Evolutionary conservation across 306 rosid species (phyloP), one percentile per base, ranked within the genome.

Genomic region (Glycine tomentella): DNA sequence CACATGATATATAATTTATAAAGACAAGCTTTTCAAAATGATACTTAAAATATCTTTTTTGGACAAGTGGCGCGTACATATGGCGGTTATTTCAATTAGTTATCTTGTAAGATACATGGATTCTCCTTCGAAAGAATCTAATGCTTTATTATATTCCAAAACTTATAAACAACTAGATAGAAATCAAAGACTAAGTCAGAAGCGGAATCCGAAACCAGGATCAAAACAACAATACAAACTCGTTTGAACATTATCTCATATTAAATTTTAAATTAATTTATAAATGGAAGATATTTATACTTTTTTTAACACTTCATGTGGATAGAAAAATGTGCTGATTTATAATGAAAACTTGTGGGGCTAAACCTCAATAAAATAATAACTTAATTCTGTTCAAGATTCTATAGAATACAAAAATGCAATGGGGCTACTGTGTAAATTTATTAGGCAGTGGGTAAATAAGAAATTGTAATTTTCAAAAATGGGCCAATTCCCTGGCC

Each of bases 271-370:
- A 62, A 17, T 64, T 83, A 46, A 46, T 64, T 53, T 4, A 61
- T 33, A 15, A 62, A 51, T 61, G 46, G 49, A 61, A 70, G 67
- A 34, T 72, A 65, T 65, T 65, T 65, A 7, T 65, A 65, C n/a
- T n/a, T n/a, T n/a, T n/a, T n/a, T n/a, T 48, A 79, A 73, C 61
- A 48, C 46, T 16, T 64, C 74, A 51, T 31, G 33, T 80, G 74
- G 72, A 34, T 36, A 33, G 31, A 34, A 74, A 58, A 79, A 16
- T 34, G 9, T 0, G 40, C 57, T 58, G 53, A 38, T 67, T 7
- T 67, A 58, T 40, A 1, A 61, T 34, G 81, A 76, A 75, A 34
- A 16, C 38, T 79, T 48, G 11, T 57, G 69, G 74, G 16, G 11
- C 44, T 20, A 53, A 66, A 67, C 78, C 38, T 71, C 72, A 25